These are phyloP conservation scores for Sphagnum tenellum DNA, from an alignment of 225 moss, liverwort and hornwort genomes.

Conservation along the genomic window DNA sequence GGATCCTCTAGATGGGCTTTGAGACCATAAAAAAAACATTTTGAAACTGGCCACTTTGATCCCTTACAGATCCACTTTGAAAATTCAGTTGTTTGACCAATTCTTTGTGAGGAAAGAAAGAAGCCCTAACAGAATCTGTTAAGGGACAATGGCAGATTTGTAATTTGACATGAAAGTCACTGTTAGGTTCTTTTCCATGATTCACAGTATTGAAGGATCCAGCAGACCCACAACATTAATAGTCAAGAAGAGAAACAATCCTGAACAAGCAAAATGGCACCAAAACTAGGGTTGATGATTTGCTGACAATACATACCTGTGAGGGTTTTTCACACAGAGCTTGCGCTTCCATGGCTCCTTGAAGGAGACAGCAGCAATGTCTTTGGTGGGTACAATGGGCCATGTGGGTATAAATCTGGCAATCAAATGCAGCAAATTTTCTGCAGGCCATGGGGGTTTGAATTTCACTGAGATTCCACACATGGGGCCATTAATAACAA, in stretches of 20 bases:
- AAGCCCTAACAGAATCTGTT: too few species aligned
- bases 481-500: conserved; percentile 76
- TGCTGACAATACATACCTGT: conserved; percentile 14
- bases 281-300: background rate
- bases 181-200: too few species aligned
- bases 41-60: too few species aligned
- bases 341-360: conserved; percentile 76
- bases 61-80: too few species aligned
- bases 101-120: too few species aligned
- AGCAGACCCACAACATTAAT: too few species aligned
- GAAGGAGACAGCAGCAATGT: conserved; percentile 76
- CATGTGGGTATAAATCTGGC: conserved; percentile 50
- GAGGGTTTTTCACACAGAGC: conserved; percentile 62
- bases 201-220: too few species aligned
- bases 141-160: too few species aligned
- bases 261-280: background rate
- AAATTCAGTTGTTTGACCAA: too few species aligned
- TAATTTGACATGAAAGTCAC: too few species aligned
- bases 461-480: conserved; percentile 62
- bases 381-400: conserved; percentile 75
- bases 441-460: conserved; percentile 61
- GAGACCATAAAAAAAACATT: too few species aligned
- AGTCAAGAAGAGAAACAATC: background rate
- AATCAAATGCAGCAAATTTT: conserved; percentile 47
- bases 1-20: too few species aligned